Conservation (phyloP, 225 moss, liverwort and hornwort species). For the Thuidium tamariscinum region DNA sequence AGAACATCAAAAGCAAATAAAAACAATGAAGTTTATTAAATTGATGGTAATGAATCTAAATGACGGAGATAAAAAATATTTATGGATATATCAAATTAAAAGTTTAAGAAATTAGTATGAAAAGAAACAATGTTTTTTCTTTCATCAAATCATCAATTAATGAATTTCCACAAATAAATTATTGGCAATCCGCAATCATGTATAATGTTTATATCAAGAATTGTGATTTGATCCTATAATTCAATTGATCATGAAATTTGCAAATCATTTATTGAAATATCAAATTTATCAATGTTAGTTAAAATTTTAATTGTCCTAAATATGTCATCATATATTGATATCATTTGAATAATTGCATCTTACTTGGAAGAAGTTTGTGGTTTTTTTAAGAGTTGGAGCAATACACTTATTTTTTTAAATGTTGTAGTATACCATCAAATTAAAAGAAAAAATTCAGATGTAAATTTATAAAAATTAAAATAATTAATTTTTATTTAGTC, state of each 20-base stretch:
- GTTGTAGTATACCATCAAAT: too few species aligned
- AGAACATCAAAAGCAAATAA: background rate
- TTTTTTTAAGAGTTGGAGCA: background rate
- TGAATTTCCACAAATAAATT: background rate
- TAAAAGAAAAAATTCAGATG: accelerated
- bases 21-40: background rate
- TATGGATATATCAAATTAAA: background rate
- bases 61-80: too few species aligned
- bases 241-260: background rate
- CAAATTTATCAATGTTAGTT: background rate
- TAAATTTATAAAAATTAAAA: too few species aligned
- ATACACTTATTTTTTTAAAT: background rate
- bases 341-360: background rate
- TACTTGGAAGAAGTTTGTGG: background rate
- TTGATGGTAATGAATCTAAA: background rate
- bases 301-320: too few species aligned
- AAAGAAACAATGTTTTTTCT: background rate
- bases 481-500: accelerated
- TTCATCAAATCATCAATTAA: background rate
- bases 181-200: background rate
- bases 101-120: accelerated
- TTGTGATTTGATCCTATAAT: background rate
- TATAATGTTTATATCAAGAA: background rate
- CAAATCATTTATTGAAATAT: background rate
- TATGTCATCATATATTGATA: background rate